phyloP scores from a whole-genome alignment of 2,329 filamentous ascomycete genomes.

The Beauveria bassiana region DNA sequence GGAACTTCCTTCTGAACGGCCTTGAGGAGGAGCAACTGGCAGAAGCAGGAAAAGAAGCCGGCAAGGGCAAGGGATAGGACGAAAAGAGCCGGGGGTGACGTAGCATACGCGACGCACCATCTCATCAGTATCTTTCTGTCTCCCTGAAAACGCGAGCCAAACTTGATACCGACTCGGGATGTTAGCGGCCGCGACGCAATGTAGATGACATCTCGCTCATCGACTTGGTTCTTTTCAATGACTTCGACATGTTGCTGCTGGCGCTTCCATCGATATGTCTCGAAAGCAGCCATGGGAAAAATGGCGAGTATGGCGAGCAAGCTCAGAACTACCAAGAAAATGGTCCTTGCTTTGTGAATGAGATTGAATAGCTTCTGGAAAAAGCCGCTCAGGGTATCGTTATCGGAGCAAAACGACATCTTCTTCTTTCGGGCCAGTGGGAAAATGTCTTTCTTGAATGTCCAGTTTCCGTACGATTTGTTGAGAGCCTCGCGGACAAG shows the following conservation, averaged over 20 bases:
- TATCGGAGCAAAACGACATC: constrained; percentile 81
- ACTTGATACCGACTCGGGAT: constrained; percentile 61
- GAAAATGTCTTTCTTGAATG: constrained; percentile 70
- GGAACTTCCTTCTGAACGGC: constrained; percentile 70
- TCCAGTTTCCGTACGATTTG: constrained; percentile 61
- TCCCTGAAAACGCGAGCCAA: constrained; percentile 57
- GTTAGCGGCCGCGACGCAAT: constrained; percentile 77
- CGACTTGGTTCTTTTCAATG: constrained; percentile 57
- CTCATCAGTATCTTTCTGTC: constrained; percentile 65
- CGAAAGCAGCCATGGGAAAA: constrained; percentile 70
- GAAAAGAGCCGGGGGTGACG: constrained; percentile 76
- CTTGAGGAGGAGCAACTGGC: constrained; percentile 71
- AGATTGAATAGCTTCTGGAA: constrained; percentile 65
- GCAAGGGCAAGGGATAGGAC: constrained; percentile 75
- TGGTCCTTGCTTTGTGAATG: constrained; percentile 60
- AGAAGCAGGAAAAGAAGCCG: constrained; percentile 74
- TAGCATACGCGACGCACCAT: constrained; percentile 84
- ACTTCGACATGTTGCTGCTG: constrained; percentile 64
- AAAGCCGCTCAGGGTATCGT: constrained; percentile 74
- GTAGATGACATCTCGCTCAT: constrained; percentile 83
- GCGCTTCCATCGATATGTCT: constrained; percentile 67
- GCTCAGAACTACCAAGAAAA: constrained; percentile 69
- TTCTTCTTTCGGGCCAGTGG: constrained; percentile 76
- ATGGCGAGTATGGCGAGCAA: constrained; percentile 66
- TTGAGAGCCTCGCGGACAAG: constrained; percentile 68